Conservation (phyloP, 2,329 filamentous ascomycete species). For the Fusarium staphyleae region DNA sequence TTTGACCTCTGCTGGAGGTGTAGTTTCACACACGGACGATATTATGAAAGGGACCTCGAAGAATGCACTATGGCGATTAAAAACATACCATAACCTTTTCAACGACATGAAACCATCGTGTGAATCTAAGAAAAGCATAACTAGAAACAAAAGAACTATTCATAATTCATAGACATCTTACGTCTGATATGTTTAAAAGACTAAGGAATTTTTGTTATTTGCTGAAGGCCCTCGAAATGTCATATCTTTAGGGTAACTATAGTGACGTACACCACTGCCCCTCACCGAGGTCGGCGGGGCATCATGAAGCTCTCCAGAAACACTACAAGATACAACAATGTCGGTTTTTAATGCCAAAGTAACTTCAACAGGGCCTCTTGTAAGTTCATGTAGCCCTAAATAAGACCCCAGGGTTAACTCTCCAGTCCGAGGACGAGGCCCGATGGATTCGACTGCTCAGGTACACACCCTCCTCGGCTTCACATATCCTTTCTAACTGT, state of each 20-base stretch:
- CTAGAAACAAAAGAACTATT: no score
- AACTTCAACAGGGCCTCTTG: constrained; percentile 53
- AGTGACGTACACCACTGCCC: constrained; percentile 20
- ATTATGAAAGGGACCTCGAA: no score
- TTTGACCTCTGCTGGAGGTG: no score
- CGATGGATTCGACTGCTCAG: constrained; percentile 67
- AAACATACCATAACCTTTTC: no score
- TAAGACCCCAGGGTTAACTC: not conserved
- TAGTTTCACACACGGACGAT: no score
- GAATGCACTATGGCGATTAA: no score
- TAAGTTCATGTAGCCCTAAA: constrained; percentile 36
- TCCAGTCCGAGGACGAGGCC: constrained; percentile 59
- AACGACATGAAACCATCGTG: no score
- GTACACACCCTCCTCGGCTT: constrained; percentile 45
- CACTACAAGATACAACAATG: constrained; percentile 45
- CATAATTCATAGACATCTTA: no score
- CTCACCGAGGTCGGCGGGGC: constrained; percentile 31
- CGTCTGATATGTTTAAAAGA: no score
- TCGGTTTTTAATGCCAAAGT: constrained; percentile 53
- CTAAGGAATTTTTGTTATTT: no score
- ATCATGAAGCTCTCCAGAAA: constrained; percentile 4
- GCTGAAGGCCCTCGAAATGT: no score
- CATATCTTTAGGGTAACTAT: constrained; percentile 26
- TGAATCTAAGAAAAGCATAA: no score
- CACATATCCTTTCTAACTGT: constrained; percentile 1